Evolutionary conservation across 495 filamentous ascomycete genomes (phyloP).

Genomic region (Daldinia grandis): DNA sequence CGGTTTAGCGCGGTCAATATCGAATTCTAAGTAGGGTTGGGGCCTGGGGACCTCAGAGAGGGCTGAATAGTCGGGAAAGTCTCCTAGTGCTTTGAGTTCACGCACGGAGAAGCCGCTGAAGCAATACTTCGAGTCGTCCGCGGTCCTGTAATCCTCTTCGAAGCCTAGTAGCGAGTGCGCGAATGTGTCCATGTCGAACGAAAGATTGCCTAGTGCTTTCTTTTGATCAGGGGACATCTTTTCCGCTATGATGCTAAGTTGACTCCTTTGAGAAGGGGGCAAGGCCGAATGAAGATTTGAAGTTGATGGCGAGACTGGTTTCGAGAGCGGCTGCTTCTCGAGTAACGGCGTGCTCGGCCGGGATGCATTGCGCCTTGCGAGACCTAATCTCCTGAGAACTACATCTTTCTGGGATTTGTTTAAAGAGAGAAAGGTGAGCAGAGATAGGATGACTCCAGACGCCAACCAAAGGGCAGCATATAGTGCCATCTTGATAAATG

Average conservation of each 20-base stretch:
- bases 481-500: conserved; percentile 12
- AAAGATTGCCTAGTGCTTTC: conserved; percentile 28
- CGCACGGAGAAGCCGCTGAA: conserved; percentile 64
- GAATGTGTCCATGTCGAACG: conserved; percentile 25
- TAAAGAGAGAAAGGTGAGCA: conserved; percentile 42
- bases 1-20: conserved; percentile 70
- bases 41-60: conserved; percentile 84
- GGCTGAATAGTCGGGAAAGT: conserved; percentile 83
- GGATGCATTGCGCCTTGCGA: conserved; percentile 10
- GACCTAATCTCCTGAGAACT: conserved; percentile 31
- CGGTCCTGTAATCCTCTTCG: conserved; percentile 45
- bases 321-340: conserved; percentile 36
- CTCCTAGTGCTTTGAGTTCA: conserved; percentile 77
- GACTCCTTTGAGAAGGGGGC: conserved; percentile 46
- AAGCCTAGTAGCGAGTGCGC: conserved; percentile 31
- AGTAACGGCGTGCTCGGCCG: conserved; percentile 34
- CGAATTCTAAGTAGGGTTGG: conserved; percentile 65
- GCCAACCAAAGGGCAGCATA: conserved; percentile 26
- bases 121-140: conserved; percentile 46
- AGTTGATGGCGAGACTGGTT: conserved; percentile 27
- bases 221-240: conserved; percentile 25
- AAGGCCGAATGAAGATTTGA: conserved; percentile 30
- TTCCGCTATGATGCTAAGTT: conserved; percentile 41
- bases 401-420: conserved; percentile 39
- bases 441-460: conserved; percentile 31